Percentiles rank a stretch among this genome's conserved stretches.
Evolutionary conservation across 163 green algal species (phyloP).

Genomic region (Coccomyxa subellipsoidea): DNA sequence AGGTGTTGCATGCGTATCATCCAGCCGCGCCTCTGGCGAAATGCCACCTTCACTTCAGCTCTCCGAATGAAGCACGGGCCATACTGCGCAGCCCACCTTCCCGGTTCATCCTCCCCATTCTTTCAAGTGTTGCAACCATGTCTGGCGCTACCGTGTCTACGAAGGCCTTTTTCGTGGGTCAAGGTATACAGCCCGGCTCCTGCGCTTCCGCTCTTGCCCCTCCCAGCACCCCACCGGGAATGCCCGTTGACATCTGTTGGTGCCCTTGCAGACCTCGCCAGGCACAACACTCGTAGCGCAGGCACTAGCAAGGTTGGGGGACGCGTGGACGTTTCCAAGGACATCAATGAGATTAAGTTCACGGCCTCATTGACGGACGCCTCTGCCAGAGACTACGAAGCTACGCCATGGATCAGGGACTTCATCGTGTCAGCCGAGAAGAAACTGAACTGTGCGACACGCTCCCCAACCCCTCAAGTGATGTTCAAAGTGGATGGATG

Average conservation of each 20-base stretch:
- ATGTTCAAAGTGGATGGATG: neutral
- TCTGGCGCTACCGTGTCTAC: neutral
- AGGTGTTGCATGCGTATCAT: no score
- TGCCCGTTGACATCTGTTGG: neutral
- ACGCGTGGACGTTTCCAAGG: conserved; percentile 28
- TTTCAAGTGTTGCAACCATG: no score
- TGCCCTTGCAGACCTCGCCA: neutral
- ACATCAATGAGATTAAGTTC: conserved; percentile 36
- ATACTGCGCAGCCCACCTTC: no score
- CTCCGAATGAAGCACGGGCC: no score
- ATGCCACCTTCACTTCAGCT: no score
- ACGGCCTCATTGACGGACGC: conserved; percentile 26
- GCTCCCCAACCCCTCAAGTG: neutral
- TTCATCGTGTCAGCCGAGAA: conserved; percentile 36
- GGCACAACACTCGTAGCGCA: neutral
- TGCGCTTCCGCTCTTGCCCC: no score
- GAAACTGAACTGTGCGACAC: conserved; percentile 23
- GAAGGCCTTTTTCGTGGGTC: conserved; percentile 3
- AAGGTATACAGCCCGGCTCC: no score
- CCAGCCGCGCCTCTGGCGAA: no score
- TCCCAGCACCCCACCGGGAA: no score
- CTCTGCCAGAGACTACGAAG: conserved; percentile 23
- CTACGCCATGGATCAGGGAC: conserved; percentile 25
- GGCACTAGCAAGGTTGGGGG: conserved; percentile 20
- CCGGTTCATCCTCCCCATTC: no score